phyloP scores from a whole-genome alignment of 2,329 filamentous ascomycete genomes.

The Curvularia hawaiiensis region DNA sequence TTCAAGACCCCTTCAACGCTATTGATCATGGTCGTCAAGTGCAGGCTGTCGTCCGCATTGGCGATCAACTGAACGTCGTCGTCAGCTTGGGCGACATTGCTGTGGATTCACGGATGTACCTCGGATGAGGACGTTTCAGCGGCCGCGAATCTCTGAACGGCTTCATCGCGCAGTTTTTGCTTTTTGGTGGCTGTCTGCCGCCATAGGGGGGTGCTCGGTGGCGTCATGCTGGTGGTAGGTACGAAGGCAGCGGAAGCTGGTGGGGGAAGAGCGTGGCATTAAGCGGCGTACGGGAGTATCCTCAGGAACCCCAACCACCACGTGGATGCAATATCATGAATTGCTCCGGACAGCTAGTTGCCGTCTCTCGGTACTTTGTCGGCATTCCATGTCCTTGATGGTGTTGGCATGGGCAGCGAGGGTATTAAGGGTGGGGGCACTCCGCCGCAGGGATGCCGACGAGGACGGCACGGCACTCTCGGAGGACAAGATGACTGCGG shows the following conservation, averaged over 20 bases:
- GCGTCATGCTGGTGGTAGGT: slow-evolving; percentile 16
- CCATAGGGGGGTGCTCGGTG: slow-evolving; percentile 29
- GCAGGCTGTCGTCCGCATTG: slow-evolving; percentile 6
- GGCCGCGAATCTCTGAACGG: slow-evolving; percentile 30
- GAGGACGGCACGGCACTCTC: slow-evolving; percentile 16
- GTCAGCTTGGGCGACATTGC: slow-evolving; percentile 13
- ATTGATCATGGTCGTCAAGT: slow-evolving; percentile 21
- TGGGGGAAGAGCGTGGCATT: not conserved
- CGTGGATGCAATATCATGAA: not conserved
- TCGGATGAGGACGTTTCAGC: slow-evolving; percentile 8
- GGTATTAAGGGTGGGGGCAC: slow-evolving; percentile 31
- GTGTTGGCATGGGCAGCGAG: not conserved
- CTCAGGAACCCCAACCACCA: not conserved
- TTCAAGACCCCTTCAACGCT: slow-evolving; percentile 27
- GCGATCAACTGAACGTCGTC: slow-evolving; percentile 18
- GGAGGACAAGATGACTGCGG: slow-evolving; percentile 14
- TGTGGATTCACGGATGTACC: slow-evolving; percentile 7
- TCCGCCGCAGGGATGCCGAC: slow-evolving; percentile 13
- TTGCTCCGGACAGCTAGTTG: not conserved
- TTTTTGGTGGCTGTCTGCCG: slow-evolving; percentile 33
- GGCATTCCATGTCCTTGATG: not conserved
- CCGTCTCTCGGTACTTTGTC: not conserved
- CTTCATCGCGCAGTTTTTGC: slow-evolving; percentile 31
- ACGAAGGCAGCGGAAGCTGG: not conserved
- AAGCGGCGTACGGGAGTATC: not conserved